Evolutionary conservation across 1,284 basidiomycete species (phyloP).

Genomic region (Boletellus dicymbophilus): DNA sequence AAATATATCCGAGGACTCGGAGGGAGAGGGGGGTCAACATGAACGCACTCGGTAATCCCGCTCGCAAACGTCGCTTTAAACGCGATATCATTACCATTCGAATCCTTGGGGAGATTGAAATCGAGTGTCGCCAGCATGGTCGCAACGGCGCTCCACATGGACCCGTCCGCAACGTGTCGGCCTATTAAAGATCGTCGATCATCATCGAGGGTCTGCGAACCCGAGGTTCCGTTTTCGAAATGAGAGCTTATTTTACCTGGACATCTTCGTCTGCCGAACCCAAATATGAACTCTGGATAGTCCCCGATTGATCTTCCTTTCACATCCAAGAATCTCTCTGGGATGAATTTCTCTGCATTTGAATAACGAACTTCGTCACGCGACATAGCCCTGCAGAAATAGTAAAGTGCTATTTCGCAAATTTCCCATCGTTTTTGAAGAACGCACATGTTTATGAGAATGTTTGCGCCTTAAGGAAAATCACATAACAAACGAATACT

Average conservation of each 20-base stretch:
- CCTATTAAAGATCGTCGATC: slow-evolving; percentile 3
- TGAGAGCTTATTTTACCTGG: slow-evolving; percentile 8
- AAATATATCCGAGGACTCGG: not conserved
- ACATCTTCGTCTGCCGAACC: slow-evolving; percentile 21
- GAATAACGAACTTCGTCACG: slow-evolving; percentile 17
- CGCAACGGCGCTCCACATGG: slow-evolving; percentile 20
- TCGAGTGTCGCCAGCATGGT: slow-evolving; percentile 20
- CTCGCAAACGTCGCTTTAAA: slow-evolving; percentile 10
- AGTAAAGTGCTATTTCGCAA: not conserved
- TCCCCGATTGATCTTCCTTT: slow-evolving; percentile 13
- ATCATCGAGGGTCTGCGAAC: too few species aligned
- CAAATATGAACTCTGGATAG: slow-evolving; percentile 19
- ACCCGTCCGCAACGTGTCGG: slow-evolving; percentile 16
- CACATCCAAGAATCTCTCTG: slow-evolving; percentile 20
- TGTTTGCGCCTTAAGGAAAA: slow-evolving; percentile 4
- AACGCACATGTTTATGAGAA: slow-evolving; percentile 13
- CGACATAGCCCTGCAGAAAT: slow-evolving; percentile 16
- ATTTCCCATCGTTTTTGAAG: too few species aligned
- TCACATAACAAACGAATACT: not conserved
- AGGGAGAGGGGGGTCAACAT: not conserved
- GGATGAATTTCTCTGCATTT: slow-evolving; percentile 16
- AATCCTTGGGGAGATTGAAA: slow-evolving; percentile 8
- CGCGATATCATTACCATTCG: slow-evolving; percentile 10
- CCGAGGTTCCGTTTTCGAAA: too few species aligned
- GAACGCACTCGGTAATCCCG: slow-evolving; percentile 9